Percentiles rank a stretch among this genome's conserved stretches.
Conservation (phyloP, 2,329 filamentous ascomycete genomes). For the Xylariaceae sp. region DNA sequence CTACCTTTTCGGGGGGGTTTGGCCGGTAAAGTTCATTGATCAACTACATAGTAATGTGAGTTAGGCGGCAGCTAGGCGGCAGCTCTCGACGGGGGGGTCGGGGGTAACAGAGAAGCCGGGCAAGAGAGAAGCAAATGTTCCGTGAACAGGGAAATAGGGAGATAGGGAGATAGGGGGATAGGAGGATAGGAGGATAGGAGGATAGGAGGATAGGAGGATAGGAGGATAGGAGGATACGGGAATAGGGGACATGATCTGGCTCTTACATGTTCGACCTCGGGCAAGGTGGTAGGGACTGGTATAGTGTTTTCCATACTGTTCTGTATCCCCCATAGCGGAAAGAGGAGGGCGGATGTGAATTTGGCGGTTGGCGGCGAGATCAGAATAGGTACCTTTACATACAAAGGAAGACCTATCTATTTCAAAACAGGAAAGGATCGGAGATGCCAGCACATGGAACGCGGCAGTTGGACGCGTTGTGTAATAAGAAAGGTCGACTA, state of each 20-base stretch:
- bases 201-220: too few relatives aligned
- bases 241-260: background rate
- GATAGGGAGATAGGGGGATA: too few relatives aligned
- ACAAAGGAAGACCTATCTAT: background rate
- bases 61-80: too few relatives aligned
- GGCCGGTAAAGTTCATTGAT: slow-evolving; percentile 51
- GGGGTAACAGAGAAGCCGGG: background rate
- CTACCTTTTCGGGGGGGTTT: slow-evolving; percentile 43
- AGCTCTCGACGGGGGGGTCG: too few relatives aligned
- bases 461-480: background rate
- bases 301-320: slow-evolving; percentile 25
- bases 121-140: background rate
- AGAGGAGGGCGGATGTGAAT: slow-evolving; percentile 9
- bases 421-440: background rate
- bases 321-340: slow-evolving; percentile 25
- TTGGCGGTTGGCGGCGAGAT: slow-evolving; percentile 7
- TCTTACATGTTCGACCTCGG: slow-evolving; percentile 29
- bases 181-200: too few relatives aligned
- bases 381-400: background rate
- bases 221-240: too few relatives aligned
- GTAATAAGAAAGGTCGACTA: too few relatives aligned
- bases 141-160: too few relatives aligned
- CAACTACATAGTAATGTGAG: slow-evolving; percentile 30
- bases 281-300: slow-evolving; percentile 24
- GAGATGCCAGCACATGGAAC: background rate